Conservation (phyloP, 257 asterid genomes). For the Leptodermis oblonga region DNA sequence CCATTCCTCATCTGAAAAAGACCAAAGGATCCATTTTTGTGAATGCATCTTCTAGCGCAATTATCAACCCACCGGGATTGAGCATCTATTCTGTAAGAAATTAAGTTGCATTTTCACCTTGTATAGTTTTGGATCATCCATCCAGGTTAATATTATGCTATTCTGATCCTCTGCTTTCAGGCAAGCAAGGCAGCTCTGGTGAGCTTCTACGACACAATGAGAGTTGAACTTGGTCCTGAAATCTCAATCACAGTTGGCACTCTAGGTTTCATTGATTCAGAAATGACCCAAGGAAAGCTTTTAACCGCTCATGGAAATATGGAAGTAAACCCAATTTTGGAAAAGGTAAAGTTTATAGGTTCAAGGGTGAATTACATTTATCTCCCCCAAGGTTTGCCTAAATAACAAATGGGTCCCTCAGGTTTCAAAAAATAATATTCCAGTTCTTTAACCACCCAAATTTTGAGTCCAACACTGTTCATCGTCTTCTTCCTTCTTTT, state of each 20-base stretch:
- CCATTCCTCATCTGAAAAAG: slow-evolving; percentile 23
- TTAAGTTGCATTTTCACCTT: background rate
- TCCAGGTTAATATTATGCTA: no score
- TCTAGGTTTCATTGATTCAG: slow-evolving; percentile 15
- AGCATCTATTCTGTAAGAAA: slow-evolving; percentile 12
- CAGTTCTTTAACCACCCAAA: no score
- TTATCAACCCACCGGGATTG: slow-evolving; percentile 4
- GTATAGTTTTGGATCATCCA: background rate
- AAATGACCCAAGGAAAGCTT: slow-evolving; percentile 12
- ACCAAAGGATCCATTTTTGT: slow-evolving; percentile 19
- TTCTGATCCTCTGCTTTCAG: slow-evolving; percentile 6
- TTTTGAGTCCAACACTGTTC: no score
- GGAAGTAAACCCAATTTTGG: background rate
- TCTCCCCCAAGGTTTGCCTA: no score
- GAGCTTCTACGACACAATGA: slow-evolving; percentile 21
- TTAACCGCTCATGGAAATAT: slow-evolving; percentile 5
- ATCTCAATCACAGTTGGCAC: slow-evolving; percentile 16
- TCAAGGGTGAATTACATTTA: no score
- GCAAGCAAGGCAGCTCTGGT: slow-evolving; percentile 23
- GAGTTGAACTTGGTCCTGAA: slow-evolving; percentile 20
- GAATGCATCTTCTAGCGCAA: slow-evolving; percentile 18
- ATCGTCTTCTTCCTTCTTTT: no score
- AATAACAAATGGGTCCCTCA: no score
- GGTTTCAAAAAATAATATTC: no score
- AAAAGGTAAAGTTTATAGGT: slow-evolving; percentile 7